Base-by-base conservation (phyloP, 1,139 yeast genomes). In the Yamadazyma diddensiae region DNA sequence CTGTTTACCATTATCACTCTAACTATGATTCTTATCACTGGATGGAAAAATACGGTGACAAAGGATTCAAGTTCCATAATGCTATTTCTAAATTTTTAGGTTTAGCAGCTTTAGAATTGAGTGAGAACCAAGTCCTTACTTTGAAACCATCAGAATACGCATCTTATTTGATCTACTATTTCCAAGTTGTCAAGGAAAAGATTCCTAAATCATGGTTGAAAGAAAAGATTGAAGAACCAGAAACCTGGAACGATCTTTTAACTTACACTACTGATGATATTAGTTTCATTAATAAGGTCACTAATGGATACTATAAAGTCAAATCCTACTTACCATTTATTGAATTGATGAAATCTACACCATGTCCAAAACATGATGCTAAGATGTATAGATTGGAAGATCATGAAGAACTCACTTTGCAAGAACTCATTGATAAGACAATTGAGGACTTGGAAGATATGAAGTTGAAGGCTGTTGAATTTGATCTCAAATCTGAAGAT, bases 11-110 rank as follows among this genome's bases (percentile, higher is more conserved):
- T 41, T 59, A 63, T 35, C 80, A 80, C 50, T 79, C 88, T 6
- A 69, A 66, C 34, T 79, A 66, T 47, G 87, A 81, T 47, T 70
- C 81, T 6, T 60, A 62, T 33, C 53, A 69, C 36, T 80, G 84
- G 81, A 60, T 80, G 57, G 59, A 67, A 21, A 56, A 59, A n/a
- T 67, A 57, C 46, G 70, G 74, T 12, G 90, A 82, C 49, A 71
- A 75, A 9, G 73, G 68, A 0, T 75, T 72, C 41, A 62, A 65
- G 15, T 60, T 59, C 37, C 88, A 81, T 43, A 73, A 70, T 42
- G 62, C 74, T 14, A 53, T 79, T 35, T 77, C 87, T 3, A 77
- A 77, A 46, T 77, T 73, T 48, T 56, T 74, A 34, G 82, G 87
- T 0, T 59, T 81, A 34, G 52, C 78, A 11, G 60, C 71, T 1